Evolutionary conservation across 164 flowering plant genomes (phyloP).

Genomic region (Taxillus chinensis): DNA sequence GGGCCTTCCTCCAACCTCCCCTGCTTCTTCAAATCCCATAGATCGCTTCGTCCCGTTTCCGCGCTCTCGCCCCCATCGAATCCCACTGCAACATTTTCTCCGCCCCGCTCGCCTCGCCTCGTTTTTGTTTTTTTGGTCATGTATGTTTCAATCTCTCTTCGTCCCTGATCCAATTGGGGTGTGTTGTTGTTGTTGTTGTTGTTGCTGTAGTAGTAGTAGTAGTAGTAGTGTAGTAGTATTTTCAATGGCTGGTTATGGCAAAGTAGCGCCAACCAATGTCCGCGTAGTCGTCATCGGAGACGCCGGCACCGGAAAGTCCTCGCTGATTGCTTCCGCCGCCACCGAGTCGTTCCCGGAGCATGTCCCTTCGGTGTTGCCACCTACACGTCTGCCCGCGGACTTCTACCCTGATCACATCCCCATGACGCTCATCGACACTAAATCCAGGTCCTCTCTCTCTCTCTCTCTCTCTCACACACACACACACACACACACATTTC

Average conservation of each 20-base stretch:
- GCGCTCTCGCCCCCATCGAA: too few relatives aligned
- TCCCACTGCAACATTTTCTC: too few relatives aligned
- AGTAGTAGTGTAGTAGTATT: too few relatives aligned
- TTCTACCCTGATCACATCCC: slow-evolving; percentile 72
- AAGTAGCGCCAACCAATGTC: slow-evolving; percentile 28
- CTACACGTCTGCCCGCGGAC: slow-evolving; percentile 72
- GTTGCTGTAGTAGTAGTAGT: too few relatives aligned
- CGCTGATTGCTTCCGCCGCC: slow-evolving; percentile 61
- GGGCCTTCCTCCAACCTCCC: too few relatives aligned
- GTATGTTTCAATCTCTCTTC: not conserved
- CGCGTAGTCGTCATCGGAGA: slow-evolving; percentile 84
- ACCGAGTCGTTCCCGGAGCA: slow-evolving; percentile 52
- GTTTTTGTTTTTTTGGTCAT: too few relatives aligned
- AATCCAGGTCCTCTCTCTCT: slow-evolving; percentile 36
- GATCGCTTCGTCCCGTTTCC: too few relatives aligned
- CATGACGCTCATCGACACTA: slow-evolving; percentile 67
- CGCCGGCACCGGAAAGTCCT: slow-evolving; percentile 70
- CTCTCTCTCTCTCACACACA: not conserved
- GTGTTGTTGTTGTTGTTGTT: too few relatives aligned
- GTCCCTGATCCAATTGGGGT: not conserved
- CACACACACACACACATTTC: not conserved
- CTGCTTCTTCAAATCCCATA: too few relatives aligned
- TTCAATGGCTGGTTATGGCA: slow-evolving; percentile 1
- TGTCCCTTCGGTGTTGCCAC: slow-evolving; percentile 60
- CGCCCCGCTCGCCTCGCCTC: too few relatives aligned